Base-by-base conservation (phyloP, 2,329 filamentous ascomycete genomes). In the Verticillium isaacii region DNA sequence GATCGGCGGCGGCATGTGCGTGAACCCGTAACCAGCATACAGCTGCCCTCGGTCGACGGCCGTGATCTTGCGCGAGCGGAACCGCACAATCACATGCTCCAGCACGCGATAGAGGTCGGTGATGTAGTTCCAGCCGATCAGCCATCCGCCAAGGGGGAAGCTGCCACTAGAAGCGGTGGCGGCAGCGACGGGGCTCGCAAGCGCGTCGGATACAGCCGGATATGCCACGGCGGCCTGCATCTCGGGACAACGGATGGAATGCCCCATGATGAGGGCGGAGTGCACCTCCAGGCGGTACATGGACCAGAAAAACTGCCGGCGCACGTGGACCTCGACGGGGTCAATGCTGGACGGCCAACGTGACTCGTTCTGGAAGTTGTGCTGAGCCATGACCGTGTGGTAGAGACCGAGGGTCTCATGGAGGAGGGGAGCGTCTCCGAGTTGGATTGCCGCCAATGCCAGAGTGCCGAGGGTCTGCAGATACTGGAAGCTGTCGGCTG, bases 201-300 rank as follows among this genome's bases (percentile, higher is more conserved):
- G 50, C 6, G 60, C 61, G 32, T 58, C 50, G 23, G 59, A 56
- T 3, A 62, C 58, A 45, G 34, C 55, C 19, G 59, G 64, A 12
- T 66, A 66, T 5, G 63, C 61, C 34, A 66, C 64, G 32, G 63
- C 63, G 37, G 63, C 61, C 39, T 66, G 64, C 39, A 65, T 32
- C n/a, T 66, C 64, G 12, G 64, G 64, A 17, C 64, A 66, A 5
- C 64, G 64, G 1, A 66, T 55, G 29, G 61, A 60, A 5, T 66
- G 64, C 2, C 63, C 78, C 78, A 81, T 85, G 8, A 85, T 80
- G 45, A 84, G 78, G 3, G 80, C 78, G 0, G 79, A 76, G 68
- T 81, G 84, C 3, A 86, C 76, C 61, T 86, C 84, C 1, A 86
- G 71, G 9, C 80, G 82, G 66, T 86, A 86, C 61, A 82, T 83